Evolutionary conservation across 805 yeast species (phyloP).

Genomic region (Wickerhamiella allomyrinae): DNA sequence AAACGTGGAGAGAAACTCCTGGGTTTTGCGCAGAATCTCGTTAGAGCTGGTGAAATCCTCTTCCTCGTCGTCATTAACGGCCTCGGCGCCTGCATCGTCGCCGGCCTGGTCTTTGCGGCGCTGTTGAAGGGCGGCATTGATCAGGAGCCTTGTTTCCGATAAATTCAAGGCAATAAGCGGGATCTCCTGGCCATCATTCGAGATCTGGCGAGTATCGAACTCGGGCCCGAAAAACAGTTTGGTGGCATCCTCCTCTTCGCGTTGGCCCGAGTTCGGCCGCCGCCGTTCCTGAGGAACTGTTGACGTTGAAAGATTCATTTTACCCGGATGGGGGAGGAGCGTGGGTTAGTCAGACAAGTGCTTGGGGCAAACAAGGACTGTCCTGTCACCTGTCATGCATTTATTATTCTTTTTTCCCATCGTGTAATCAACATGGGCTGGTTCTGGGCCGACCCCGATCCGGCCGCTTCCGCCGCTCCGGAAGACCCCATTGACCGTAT

Average conservation of each 20-base stretch:
- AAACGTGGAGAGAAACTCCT: conserved; percentile 72
- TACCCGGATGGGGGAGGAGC: too few species aligned
- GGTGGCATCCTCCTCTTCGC: conserved; percentile 85
- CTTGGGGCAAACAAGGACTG: too few species aligned
- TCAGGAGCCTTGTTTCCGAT: conserved; percentile 78
- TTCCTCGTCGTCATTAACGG: conserved; percentile 21
- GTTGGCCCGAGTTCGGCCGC: conserved; percentile 28
- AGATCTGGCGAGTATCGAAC: conserved; percentile 65
- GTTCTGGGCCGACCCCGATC: conserved; percentile 5
- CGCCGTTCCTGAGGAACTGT: conserved; percentile 77
- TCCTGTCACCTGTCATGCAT: too few species aligned
- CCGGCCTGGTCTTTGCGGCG: conserved; percentile 36
- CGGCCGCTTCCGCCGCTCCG: background rate
- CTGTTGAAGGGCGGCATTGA: conserved; percentile 78
- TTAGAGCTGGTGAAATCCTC: conserved; percentile 22
- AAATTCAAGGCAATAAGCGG: conserved; percentile 74
- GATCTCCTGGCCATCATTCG: conserved; percentile 65
- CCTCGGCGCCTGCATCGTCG: conserved; percentile 19
- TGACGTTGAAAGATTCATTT: conserved; percentile 79
- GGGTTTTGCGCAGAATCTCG: conserved; percentile 71
- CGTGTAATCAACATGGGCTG: conserved; percentile 2
- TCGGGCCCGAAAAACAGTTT: conserved; percentile 82
- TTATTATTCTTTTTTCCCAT: background rate
- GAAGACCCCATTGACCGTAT: background rate
- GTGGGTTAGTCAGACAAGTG: too few species aligned